Conservation (phyloP, 2,329 filamentous ascomycete genomes). For the Clonostachys solani region DNA sequence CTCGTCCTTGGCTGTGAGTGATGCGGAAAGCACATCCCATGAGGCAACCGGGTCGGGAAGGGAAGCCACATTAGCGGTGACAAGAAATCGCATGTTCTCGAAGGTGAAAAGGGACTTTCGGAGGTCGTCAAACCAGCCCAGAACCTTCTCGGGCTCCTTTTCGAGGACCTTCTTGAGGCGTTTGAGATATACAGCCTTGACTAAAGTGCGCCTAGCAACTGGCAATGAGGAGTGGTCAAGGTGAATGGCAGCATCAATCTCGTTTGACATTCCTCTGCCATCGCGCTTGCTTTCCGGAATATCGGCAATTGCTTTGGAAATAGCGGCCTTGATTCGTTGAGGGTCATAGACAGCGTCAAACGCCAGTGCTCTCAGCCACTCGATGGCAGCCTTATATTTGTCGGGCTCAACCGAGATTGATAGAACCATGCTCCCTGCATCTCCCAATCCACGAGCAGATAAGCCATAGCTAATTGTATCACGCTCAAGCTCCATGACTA, state of each 20-base stretch:
- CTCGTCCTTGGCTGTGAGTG: conserved; percentile 31
- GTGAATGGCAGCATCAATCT: conserved; percentile 74
- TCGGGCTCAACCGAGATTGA: conserved; percentile 83
- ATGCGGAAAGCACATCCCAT: conserved; percentile 57
- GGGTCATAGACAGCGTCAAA: conserved; percentile 87
- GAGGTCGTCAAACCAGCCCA: conserved; percentile 74
- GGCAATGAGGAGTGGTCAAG: conserved; percentile 71
- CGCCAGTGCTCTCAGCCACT: conserved; percentile 82
- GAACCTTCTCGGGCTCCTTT: conserved; percentile 69
- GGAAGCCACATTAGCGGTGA: conserved; percentile 74
- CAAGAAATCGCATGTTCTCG: conserved; percentile 79
- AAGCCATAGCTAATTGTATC: conserved; percentile 85
- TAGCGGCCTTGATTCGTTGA: conserved; percentile 53
- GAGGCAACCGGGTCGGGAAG: conserved; percentile 71
- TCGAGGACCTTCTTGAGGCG: conserved; percentile 77
- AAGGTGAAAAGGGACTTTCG: conserved; percentile 74
- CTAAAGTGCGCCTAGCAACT: conserved; percentile 75
- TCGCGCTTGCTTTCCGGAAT: conserved; percentile 89
- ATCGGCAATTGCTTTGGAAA: conserved; percentile 83
- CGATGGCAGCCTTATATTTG: conserved; percentile 78
- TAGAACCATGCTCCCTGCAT: conserved; percentile 77
- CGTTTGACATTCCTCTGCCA: conserved; percentile 63
- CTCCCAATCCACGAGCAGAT: conserved; percentile 63
- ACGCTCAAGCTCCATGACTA: conserved; percentile 85
- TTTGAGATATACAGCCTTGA: conserved; percentile 84